Base-by-base conservation (phyloP, 2,329 filamentous ascomycete genomes). In the Diaporthe helianthi region DNA sequence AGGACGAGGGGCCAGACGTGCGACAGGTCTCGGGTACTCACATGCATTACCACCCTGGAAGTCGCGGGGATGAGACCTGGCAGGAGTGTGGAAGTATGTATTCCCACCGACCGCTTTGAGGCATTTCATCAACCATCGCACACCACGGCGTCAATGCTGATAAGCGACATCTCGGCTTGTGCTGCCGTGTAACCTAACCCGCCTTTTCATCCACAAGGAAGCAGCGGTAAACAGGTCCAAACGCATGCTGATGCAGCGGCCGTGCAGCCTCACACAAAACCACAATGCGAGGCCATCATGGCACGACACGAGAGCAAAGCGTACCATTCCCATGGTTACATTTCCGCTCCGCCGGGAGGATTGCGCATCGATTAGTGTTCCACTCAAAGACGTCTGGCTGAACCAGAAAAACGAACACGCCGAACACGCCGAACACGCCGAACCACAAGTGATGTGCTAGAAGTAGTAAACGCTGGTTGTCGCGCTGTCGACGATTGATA, bases 131-230 rank as follows among this genome's bases (percentile, higher is more conserved):
- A 13, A 9, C 52, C n/a, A 33, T 58, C 19, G 44, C 58, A 36
- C 3, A 51, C n/a, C 41, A 55, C 31, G 52, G 31, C 65, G 47
- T 58, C 41, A 44, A 44, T 58, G 65, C 31, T 67, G 41, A 31
- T 49, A 53, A 49, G 31, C n/a, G 54, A 49, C 65, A 26, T 29
- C 10, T 55, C 58, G 44, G 44, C 19, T 33, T 49, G 65, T 22
- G 26, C 41, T 67, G 65, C 41, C 24, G 65, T 67, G 52, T 13
- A 67, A 67, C 65, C 51, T 38, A 24, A 47, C 12, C 6, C 29
- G 29, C 44, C 12, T 7, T 33, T 10, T 24, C n/a, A 55, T 24
- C 51, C 36, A 52, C n/a, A 6, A 24, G 49, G 33, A 41, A 26
- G 26, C 26, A 51, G 38, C 41, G 31, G n/a, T 31, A 49, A 26